phyloP scores from a whole-genome alignment of 176 grass and related monocot species.

The Triticum monococcum region DNA sequence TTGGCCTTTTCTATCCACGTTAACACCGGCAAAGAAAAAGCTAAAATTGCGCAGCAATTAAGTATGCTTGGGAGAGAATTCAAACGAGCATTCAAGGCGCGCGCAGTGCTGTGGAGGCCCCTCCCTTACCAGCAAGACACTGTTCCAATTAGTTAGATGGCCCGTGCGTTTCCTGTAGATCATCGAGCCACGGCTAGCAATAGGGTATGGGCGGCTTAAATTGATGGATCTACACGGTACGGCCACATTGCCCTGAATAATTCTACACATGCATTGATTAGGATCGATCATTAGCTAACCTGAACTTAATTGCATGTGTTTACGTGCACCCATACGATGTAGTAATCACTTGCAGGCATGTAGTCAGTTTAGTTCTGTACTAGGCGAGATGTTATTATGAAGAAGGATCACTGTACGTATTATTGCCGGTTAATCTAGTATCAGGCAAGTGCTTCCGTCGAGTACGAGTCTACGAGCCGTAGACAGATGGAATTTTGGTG shows the following conservation, averaged over 20 bases:
- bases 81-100: constrained; percentile 34
- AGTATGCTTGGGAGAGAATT: constrained; percentile 4
- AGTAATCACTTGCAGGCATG: not conserved
- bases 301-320: not conserved
- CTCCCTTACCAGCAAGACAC: constrained; percentile 8
- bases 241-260: not conserved
- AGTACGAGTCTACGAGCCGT: not conserved
- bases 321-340: not conserved
- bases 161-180: constrained; percentile 32
- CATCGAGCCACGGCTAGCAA: not conserved
- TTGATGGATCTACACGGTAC: constrained; percentile 26
- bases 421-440: not conserved
- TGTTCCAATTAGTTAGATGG: constrained; percentile 27
- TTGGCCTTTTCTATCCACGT: not conserved
- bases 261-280: constrained; percentile 36
- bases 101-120: constrained; percentile 12
- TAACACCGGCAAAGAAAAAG: not conserved
- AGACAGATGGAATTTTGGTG: not conserved
- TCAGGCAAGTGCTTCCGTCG: not conserved
- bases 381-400: not conserved
- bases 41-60: not conserved
- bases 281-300: not conserved
- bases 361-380: too few relatives aligned
- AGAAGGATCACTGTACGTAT: not conserved
- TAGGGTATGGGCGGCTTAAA: not conserved